Evolutionary conservation across 306 rosid genomes (phyloP), one percentile per base, ranked within the genome.

Genomic region (Lablab purpureus): DNA sequence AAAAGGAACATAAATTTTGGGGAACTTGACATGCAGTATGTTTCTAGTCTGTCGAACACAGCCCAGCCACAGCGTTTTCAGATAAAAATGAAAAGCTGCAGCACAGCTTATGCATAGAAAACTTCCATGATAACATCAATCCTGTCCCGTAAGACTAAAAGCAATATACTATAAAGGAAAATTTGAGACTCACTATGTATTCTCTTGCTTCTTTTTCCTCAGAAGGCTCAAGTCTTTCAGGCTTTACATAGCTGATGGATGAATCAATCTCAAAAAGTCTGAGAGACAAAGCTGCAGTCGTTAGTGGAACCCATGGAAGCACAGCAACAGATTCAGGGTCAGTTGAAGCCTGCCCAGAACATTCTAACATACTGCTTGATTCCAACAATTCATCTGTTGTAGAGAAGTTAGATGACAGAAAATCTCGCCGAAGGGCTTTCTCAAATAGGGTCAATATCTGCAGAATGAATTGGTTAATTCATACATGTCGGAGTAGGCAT

Each of bases 291-390:
- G 99, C 99, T 54, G 98, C 94, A 64, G 87, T 82, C 46, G 97
- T 96, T 79, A 82, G 90, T 37, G 99, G 98, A 56, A 96, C 81
- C 99, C 99, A 96, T 66, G 99, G 99, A 84, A 93, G 94, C 60
- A 89, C 71, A 76, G 84, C 75, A 76, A 90, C 81, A 13, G 92
- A 85, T 49, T 87, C 90, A 52, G 77, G 80, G 74, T 83, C 92
- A 36, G 77, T 59, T 62, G 72, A 79, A 76, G 88, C 82, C 75
- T 22, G 81, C 28, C 72, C 73, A 79, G 87, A 82, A 79, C 21
- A 65, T 59, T 75, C 83, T 4, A 84, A 70, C 82, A 78, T 66
- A 65, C 81, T 85, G 81, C 82, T 66, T 50, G 87, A 79, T 60
- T 93, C 89, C 89, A 93, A 81, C 63, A 90, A 78, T 78, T 93